Conservation (phyloP, 805 yeast genomes). For the Barnettozyma sucrosica region DNA sequence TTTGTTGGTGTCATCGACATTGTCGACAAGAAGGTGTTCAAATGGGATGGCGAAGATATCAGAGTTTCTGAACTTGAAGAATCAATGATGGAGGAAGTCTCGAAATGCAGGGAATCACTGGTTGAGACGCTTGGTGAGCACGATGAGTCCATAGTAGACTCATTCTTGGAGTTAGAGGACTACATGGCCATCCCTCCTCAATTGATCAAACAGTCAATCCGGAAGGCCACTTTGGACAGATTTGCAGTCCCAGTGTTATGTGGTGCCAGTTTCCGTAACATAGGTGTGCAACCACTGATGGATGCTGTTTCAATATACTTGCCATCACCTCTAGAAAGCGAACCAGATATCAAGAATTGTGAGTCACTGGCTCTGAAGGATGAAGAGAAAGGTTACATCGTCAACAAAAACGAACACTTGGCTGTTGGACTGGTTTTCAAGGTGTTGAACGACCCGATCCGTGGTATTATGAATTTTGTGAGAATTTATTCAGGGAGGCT, state of each 20-base stretch:
- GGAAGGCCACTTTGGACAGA: conserved; percentile 53
- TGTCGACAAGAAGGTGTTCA: conserved; percentile 50
- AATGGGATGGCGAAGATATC: conserved; percentile 48
- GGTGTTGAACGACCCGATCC: conserved; percentile 76
- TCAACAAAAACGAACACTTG: conserved; percentile 53
- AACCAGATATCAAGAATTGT: conserved; percentile 43
- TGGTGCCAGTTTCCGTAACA: conserved; percentile 88
- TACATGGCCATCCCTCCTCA: conserved; percentile 57
- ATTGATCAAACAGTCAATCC: conserved; percentile 53
- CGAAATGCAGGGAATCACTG: conserved; percentile 61
- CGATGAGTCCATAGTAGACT: conserved; percentile 72
- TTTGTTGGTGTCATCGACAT: conserved; percentile 78
- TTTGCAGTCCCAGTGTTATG: conserved; percentile 75
- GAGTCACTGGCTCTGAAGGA: conserved; percentile 34
- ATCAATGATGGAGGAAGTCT: conserved; percentile 41
- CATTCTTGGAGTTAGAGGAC: conserved; percentile 70
- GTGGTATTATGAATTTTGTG: conserved; percentile 80
- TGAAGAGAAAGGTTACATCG: conserved; percentile 39
- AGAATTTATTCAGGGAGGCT: conserved; percentile 84
- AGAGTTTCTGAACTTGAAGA: conserved; percentile 39
- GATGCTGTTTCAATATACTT: conserved; percentile 75
- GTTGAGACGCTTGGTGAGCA: conserved; percentile 80
- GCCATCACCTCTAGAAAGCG: conserved; percentile 73
- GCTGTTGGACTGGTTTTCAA: conserved; percentile 86
- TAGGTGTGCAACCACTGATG: conserved; percentile 91